Conservation (phyloP, 169 alveolate genomes). For the Plasmodium sp. region DNA sequence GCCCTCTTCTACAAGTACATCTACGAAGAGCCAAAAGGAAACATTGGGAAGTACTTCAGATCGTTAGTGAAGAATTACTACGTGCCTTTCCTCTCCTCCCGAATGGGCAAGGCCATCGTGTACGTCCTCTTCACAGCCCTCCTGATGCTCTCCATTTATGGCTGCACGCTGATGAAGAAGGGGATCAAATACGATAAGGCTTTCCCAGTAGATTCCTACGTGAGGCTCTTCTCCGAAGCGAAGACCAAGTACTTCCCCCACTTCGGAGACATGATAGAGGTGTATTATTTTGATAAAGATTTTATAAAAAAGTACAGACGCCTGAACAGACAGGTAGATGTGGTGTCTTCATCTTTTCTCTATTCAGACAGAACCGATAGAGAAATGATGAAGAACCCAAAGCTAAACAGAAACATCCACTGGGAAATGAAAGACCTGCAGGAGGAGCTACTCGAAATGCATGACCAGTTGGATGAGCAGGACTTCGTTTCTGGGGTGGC, state of each 20-base stretch:
- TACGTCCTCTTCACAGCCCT: constrained; percentile 2
- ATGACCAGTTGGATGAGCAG: constrained; percentile 3
- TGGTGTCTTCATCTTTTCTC: constrained; percentile 1
- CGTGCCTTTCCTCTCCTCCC: constrained; percentile 58
- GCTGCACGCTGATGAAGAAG: constrained; percentile 64
- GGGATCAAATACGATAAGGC: constrained; percentile 69
- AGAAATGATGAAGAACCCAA: constrained; percentile 29
- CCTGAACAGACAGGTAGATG: background rate
- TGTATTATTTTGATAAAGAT: constrained; percentile 45
- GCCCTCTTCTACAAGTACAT: constrained; percentile 62
- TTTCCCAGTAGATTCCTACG: constrained; percentile 57
- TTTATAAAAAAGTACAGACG: constrained; percentile 25
- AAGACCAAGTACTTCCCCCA: constrained; percentile 28
- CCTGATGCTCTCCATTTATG: constrained; percentile 31
- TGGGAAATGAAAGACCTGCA: constrained; percentile 32
- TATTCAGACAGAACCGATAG: constrained; percentile 11
- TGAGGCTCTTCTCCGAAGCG: constrained; percentile 19
- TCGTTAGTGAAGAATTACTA: constrained; percentile 40
- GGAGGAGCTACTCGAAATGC: constrained; percentile 1
- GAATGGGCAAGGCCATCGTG: constrained; percentile 31
- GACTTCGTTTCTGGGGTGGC: constrained; percentile 28
- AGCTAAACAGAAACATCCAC: background rate
- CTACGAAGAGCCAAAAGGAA: constrained; percentile 71
- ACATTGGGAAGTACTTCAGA: constrained; percentile 51
- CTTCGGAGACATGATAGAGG: constrained; percentile 54